Conservation (phyloP, 2,329 filamentous ascomycete genomes). For the Emmonsiellopsis sp. region DNA sequence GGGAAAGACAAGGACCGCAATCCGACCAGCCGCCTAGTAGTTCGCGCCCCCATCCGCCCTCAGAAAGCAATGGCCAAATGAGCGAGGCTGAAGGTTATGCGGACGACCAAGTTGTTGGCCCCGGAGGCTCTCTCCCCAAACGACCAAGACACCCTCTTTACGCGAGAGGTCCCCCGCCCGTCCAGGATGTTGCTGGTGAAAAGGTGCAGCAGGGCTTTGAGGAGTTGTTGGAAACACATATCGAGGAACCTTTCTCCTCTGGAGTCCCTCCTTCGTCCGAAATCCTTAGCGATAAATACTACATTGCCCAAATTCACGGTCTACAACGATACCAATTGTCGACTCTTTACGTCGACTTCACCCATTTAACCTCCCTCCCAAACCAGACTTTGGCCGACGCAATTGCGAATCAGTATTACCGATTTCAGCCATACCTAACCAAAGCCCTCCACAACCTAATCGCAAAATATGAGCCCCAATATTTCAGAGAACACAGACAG, state of each 20-base stretch:
- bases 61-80: constrained; percentile 41
- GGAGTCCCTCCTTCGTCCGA: constrained; percentile 45
- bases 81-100: constrained; percentile 51
- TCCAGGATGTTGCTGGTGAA: constrained; percentile 53
- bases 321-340: constrained; percentile 52
- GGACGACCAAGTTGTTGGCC: constrained; percentile 53
- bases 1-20: constrained; percentile 19
- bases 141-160: constrained; percentile 40
- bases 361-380: constrained; percentile 67
- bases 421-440: constrained; percentile 85
- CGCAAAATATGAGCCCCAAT: constrained; percentile 84
- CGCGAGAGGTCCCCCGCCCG: constrained; percentile 45
- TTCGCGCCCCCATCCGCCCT: constrained; percentile 44
- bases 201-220: constrained; percentile 54
- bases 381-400: constrained; percentile 76
- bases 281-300: constrained; percentile 53
- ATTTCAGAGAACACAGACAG: constrained; percentile 87
- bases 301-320: constrained; percentile 57
- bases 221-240: constrained; percentile 52
- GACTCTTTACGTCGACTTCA: constrained; percentile 59
- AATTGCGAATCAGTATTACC: constrained; percentile 85
- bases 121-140: constrained; percentile 39
- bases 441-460: constrained; percentile 86
- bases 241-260: constrained; percentile 48
- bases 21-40: constrained; percentile 38